These are phyloP conservation scores for Rhododendron griersonianum DNA, from an alignment of 148 eudicot species.

Conservation along the genomic window DNA sequence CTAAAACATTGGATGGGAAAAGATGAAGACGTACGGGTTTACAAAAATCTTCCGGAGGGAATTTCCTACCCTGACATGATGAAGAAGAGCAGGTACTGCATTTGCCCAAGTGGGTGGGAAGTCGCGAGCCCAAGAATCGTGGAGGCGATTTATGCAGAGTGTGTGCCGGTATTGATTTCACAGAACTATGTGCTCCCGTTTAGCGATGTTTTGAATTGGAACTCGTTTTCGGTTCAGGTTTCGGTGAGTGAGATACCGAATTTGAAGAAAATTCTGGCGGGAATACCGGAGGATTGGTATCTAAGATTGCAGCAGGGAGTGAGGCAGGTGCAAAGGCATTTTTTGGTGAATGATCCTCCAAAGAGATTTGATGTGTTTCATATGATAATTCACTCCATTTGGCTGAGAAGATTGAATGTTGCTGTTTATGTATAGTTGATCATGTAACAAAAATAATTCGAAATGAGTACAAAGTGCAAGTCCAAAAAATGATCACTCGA, in stretches of 20 bases:
- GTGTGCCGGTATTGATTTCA: constrained; percentile 78
- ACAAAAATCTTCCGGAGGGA: constrained; percentile 36
- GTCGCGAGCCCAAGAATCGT: constrained; percentile 87
- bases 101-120: constrained; percentile 86
- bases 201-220: constrained; percentile 84
- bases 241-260: constrained; percentile 48
- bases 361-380: constrained; percentile 78
- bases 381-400: constrained; percentile 81
- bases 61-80: constrained; percentile 56
- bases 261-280: constrained; percentile 56
- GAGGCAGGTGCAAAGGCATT: constrained; percentile 63
- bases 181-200: constrained; percentile 65
- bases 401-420: constrained; percentile 81
- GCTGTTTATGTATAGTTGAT: constrained; percentile 9
- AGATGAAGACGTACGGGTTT: constrained; percentile 47
- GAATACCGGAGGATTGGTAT: constrained; percentile 46
- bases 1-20: constrained; percentile 59
- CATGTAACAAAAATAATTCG: not conserved
- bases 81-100: constrained; percentile 59
- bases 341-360: constrained; percentile 66
- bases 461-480: too few relatives aligned
- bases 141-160: constrained; percentile 75
- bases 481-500: too few relatives aligned
- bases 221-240: constrained; percentile 50
- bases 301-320: constrained; percentile 40